Conservation (phyloP, 2,329 filamentous ascomycete genomes). For the Xylariaceae sp. region DNA sequence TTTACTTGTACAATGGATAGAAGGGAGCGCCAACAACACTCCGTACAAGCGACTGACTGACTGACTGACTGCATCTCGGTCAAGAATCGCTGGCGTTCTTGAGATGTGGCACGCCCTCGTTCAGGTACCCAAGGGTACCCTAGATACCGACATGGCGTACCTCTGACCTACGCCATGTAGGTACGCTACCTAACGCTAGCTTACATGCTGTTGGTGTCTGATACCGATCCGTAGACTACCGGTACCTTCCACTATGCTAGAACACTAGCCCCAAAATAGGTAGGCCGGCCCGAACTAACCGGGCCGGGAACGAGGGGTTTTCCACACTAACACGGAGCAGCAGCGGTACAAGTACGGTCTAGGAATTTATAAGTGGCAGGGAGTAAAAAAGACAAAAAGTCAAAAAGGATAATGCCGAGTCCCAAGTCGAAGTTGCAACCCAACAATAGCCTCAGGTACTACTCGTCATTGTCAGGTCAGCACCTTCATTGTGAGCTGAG, state of each 20-base stretch:
- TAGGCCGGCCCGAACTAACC: neutral
- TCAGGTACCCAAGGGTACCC: too few relatives aligned
- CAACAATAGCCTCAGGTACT: too few relatives aligned
- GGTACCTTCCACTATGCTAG: neutral
- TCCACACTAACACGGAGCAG: neutral
- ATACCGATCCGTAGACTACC: neutral
- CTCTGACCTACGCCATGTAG: neutral
- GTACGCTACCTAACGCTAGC: neutral
- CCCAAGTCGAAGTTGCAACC: too few relatives aligned
- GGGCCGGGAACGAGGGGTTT: neutral
- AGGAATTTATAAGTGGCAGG: too few relatives aligned
- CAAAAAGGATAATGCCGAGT: neutral
- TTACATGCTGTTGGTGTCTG: neutral
- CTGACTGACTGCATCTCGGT: constrained; percentile 11
- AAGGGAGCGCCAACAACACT: neutral
- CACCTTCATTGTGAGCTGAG: too few relatives aligned
- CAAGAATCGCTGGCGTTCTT: constrained; percentile 16
- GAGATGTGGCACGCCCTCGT: constrained; percentile 1
- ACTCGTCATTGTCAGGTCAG: too few relatives aligned
- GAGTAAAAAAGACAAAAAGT: neutral
- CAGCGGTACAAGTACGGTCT: too few relatives aligned
- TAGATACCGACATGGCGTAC: neutral
- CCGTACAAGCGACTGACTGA: neutral
- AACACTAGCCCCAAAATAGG: neutral
- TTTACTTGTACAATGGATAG: too few relatives aligned